Evolutionary conservation across 768 basidiomycete species (phyloP).

Genomic region (Leccinum disarticulatum): DNA sequence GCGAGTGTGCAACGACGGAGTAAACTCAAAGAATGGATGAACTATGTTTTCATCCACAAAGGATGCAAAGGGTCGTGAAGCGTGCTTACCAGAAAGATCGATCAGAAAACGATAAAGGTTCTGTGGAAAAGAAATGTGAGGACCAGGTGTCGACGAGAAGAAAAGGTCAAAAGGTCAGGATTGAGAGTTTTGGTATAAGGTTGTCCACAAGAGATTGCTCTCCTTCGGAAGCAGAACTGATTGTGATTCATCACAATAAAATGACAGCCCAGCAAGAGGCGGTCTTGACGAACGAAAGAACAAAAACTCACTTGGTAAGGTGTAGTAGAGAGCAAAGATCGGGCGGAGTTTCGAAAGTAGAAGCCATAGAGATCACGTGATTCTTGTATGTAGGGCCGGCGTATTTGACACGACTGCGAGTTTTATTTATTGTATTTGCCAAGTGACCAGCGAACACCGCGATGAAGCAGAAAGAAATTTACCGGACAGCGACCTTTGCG

Average conservation of each 20-base stretch:
- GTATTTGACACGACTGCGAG: neutral
- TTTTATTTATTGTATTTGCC: no score
- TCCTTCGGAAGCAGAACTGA: constrained; percentile 89
- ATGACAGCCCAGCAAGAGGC: no score
- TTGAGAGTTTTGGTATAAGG: constrained; percentile 45
- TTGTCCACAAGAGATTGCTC: constrained; percentile 75
- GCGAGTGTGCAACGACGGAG: constrained; percentile 35
- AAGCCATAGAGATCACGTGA: neutral
- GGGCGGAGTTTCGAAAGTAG: neutral
- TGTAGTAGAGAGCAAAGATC: neutral
- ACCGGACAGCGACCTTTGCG: constrained; percentile 74
- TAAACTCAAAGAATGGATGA: constrained; percentile 82
- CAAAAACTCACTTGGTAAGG: no score
- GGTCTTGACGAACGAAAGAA: no score
- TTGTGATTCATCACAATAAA: constrained; percentile 47
- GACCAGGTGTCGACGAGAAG: neutral
- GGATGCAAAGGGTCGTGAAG: neutral
- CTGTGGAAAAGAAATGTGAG: constrained; percentile 12
- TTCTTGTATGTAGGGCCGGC: neutral
- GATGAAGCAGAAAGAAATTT: constrained; percentile 62
- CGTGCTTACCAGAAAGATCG: neutral
- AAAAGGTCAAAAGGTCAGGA: constrained; percentile 40
- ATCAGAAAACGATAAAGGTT: neutral
- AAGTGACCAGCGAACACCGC: neutral
- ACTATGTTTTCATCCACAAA: constrained; percentile 66